phyloP scores from a whole-genome alignment of 192 early-diverging fungal species.

The Coemansia umbellata region DNA sequence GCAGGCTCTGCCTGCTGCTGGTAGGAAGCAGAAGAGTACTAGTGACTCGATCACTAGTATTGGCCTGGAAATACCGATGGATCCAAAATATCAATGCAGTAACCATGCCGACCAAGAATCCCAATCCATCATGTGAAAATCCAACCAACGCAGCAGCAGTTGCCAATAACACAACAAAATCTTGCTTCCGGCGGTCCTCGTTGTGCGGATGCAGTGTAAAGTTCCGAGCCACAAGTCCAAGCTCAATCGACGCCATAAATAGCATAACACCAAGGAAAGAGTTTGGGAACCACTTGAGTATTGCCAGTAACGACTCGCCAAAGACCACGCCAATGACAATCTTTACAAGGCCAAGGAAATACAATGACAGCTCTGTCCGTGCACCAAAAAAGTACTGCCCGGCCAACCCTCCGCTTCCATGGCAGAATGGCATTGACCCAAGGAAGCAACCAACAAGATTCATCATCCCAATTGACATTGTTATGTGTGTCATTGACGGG shows the following conservation, averaged over 20 bases:
- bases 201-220: slow-evolving; percentile 31
- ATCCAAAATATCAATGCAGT: slow-evolving; percentile 49
- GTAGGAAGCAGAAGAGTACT: slow-evolving; percentile 14
- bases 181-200: slow-evolving; percentile 36
- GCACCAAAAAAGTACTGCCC: slow-evolving; percentile 94
- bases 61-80: slow-evolving; percentile 6
- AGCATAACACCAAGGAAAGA: slow-evolving; percentile 86
- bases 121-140: slow-evolving; percentile 79
- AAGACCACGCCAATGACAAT: slow-evolving; percentile 78
- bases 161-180: slow-evolving; percentile 68
- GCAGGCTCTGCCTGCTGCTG: neutral
- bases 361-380: slow-evolving; percentile 72
- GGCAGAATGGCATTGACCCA: slow-evolving; percentile 77
- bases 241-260: slow-evolving; percentile 75
- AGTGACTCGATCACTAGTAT: neutral
- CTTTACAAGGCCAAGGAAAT: slow-evolving; percentile 72
- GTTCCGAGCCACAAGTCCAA: slow-evolving; percentile 57
- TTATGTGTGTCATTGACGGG: slow-evolving; percentile 48
- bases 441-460: slow-evolving; percentile 74
- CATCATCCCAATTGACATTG: slow-evolving; percentile 72
- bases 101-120: slow-evolving; percentile 68
- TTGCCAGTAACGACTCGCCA: slow-evolving; percentile 68
- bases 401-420: slow-evolving; percentile 87
- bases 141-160: slow-evolving; percentile 69
- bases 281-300: slow-evolving; percentile 70